Evolutionary conservation across 169 alveolate species (phyloP), one percentile per base, ranked within the genome.

Genomic region (Babesia gibsoni): DNA sequence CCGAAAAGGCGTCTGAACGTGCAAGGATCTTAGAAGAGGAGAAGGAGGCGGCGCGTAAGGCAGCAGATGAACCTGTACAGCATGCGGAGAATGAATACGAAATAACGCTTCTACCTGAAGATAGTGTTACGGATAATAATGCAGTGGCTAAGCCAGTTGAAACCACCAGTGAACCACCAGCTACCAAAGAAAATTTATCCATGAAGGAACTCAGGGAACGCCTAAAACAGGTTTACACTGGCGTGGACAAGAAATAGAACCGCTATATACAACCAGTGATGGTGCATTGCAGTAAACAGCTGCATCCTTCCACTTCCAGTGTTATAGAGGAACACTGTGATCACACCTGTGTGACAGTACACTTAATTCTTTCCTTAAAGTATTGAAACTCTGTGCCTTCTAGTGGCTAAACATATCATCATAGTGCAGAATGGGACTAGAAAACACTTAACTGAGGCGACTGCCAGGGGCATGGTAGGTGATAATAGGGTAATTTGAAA

Each of bases 131-230:
- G 22, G 73, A 70, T 12, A 33, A 0, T 20, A 35, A 20, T 18
- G 39, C n/a, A 7, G 23, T 54, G 16, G 32, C 30, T 10, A 22
- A 3, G 41, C 41, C 37, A 18, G 52, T 23, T 30, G 30, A 27
- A 16, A 42, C 4, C 2, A 35, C 42, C 18, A 22, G 25, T n/a
- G 32, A 25, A 29, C 14, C 32, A 1, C 50, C 9, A 8, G 43
- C 43, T 4, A 22, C 67, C 6, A 50, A 61, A 4, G 68, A 39
- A 30, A 77, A 77, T 20, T 61, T 77, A 20, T 67, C 86, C 27
- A 35, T 77, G n/a, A 77, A 36, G 29, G 86, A 77, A 49, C 73
- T 77, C 22, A 33, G 86, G 25, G 73, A 67, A 36, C 73, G 65
- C 14, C 68, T 77, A 20, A 29, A 49, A 33, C 25, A 42, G 45